Conservation (phyloP, 2,329 filamentous ascomycete species). For the Cordyceps tenuipes region DNA sequence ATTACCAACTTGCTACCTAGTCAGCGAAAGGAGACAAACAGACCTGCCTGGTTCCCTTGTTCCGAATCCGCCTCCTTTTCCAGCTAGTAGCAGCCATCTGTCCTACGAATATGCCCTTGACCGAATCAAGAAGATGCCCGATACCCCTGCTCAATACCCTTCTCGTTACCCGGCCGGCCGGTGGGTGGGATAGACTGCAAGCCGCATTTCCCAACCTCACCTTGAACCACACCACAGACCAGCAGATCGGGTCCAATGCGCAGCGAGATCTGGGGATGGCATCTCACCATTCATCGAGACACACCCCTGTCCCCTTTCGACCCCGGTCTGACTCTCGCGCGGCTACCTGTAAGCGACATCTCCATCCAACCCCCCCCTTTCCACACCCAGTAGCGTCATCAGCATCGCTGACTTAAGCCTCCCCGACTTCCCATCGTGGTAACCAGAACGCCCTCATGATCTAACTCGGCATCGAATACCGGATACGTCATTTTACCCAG, state of each 20-base stretch:
- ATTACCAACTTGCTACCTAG: neutral
- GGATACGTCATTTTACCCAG: neutral
- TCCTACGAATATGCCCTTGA: neutral
- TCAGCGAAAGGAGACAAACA: neutral
- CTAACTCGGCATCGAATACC: slow-evolving; percentile 6
- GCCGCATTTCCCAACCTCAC: neutral
- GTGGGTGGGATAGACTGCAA: neutral
- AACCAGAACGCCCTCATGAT: slow-evolving; percentile 7
- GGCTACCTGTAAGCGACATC: neutral
- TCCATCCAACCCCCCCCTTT: neutral
- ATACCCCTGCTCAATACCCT: neutral
- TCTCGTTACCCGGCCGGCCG: neutral
- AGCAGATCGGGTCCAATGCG: slow-evolving; percentile 1
- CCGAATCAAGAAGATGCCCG: slow-evolving; percentile 1
- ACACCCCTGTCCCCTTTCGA: neutral
- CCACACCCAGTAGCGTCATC: neutral
- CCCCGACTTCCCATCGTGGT: slow-evolving; percentile 9
- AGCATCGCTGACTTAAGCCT: slow-evolving; percentile 12
- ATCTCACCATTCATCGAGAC: neutral
- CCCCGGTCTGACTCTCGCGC: neutral
- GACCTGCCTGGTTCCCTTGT: neutral
- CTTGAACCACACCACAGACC: neutral
- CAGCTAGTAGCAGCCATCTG: neutral
- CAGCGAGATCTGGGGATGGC: slow-evolving; percentile 5
- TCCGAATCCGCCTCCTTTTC: slow-evolving; percentile 1